Base-by-base conservation (phyloP, 2,329 filamentous ascomycete genomes). In the Phoma sp. region DNA sequence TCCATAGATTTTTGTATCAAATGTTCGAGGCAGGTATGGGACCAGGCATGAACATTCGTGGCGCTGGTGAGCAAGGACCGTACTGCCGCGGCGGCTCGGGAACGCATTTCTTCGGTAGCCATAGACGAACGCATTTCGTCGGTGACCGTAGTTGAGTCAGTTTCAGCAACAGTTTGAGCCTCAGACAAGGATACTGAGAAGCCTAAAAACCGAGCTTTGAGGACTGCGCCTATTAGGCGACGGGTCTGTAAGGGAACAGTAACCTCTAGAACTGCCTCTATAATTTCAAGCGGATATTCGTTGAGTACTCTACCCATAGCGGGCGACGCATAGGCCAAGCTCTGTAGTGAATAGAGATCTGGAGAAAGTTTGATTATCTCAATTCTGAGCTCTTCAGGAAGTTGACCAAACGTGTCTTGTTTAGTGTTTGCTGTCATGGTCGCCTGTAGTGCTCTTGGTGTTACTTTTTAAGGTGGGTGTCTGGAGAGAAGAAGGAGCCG, bases 281-380 rank as follows among this genome's bases (percentile, higher is more conserved):
- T 32, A 39, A 58, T 58, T 44, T 58, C 51, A 13, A 58, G 51
- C 46, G 51, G 33, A 33, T 58, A 58, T 48, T 27, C 48, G 41
- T 58, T 21, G 37, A 58, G 55, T 19, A 41, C 32, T 51, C 41
- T 51, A 27, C 51, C 37, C 32, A 58, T 50, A 6, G 51, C 32
- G 10, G 50, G 55, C 21, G 51, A 55, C 21, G 55, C 55, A n/a
- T 55, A 32, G 46, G 37, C 46, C 15, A 58, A 47, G 45, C 10
- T 43, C 10, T 27, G 41, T 44, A 58, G 55, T 39, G 46, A 58
- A 2, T 38, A 55, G 17, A 17, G 51, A 37, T 55, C 29, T 1
- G 41, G 45, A 10, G 32, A 58, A 7, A 58, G 37, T 41, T 55
- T 55, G 4, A 55, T 40, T 1, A 58, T 55, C 15, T 51, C n/a